These are phyloP conservation scores for Corymbia maculata DNA, from an alignment of 345 rosid species.

Conservation along the genomic window DNA sequence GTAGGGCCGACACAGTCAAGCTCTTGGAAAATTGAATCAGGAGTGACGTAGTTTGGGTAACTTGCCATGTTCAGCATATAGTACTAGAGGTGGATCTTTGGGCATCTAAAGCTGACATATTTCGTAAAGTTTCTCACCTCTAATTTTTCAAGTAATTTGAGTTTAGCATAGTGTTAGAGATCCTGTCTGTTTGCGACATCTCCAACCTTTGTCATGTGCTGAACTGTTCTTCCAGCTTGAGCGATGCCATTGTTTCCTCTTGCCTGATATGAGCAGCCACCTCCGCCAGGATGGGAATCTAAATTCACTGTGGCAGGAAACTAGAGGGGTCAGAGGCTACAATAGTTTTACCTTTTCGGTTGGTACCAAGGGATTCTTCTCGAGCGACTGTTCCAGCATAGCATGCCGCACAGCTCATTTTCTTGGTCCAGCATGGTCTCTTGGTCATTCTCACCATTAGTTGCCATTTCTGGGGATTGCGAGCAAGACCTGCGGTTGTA, in stretches of 20 bases:
- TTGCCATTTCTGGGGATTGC: neutral
- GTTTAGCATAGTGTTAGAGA: neutral
- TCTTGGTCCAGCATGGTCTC: neutral
- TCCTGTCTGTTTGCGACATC: neutral
- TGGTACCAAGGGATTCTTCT: no score
- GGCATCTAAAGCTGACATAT: neutral
- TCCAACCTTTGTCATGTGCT: neutral
- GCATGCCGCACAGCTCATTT: no score
- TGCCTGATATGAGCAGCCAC: neutral
- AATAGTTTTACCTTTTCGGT: neutral
- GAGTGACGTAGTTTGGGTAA: neutral
- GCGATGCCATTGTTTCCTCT: neutral
- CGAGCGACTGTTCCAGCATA: no score
- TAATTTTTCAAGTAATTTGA: no score
- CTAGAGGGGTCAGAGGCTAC: neutral
- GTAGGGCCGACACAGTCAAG: no score
- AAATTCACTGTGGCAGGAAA: neutral
- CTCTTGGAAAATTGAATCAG: no score
- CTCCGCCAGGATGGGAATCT: neutral
- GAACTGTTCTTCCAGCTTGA: neutral
- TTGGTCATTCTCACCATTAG: neutral
- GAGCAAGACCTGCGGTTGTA: no score
- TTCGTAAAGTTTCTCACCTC: no score
- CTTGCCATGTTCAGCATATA: neutral
- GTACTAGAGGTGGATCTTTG: neutral